Percentiles rank a stretch among this genome's conserved stretches.
phyloP scores from a whole-genome alignment of 176 grass and related monocot genomes.

The Oropetium thomaeum region DNA sequence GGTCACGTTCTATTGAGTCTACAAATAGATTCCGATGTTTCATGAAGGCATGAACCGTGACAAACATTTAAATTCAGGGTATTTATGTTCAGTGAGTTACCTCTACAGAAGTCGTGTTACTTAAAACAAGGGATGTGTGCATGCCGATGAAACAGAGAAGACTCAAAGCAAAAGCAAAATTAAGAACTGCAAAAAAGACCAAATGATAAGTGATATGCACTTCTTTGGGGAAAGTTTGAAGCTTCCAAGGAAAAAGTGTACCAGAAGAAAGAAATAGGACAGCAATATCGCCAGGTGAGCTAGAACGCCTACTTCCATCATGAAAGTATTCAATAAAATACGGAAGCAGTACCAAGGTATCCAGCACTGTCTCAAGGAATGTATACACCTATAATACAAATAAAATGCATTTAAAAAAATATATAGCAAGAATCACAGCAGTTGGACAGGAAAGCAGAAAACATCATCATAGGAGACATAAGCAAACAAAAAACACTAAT shows the following conservation, averaged over 20 bases:
- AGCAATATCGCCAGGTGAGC: slow-evolving; percentile 61
- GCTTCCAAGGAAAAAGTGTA: slow-evolving; percentile 34
- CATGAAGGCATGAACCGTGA: not conserved
- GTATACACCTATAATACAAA: slow-evolving; percentile 61
- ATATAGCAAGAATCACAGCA: slow-evolving; percentile 17
- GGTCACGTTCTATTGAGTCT: not conserved
- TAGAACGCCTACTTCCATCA: slow-evolving; percentile 48
- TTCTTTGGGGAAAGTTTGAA: slow-evolving; percentile 16
- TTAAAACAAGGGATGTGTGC: slow-evolving; percentile 59
- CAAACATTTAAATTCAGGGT: not conserved
- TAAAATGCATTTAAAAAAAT: slow-evolving; percentile 18
- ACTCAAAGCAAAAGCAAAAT: slow-evolving; percentile 83
- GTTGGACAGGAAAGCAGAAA: slow-evolving; percentile 9
- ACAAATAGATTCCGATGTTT: slow-evolving; percentile 6
- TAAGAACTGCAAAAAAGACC: slow-evolving; percentile 75
- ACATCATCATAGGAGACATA: not conserved
- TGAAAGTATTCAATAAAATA: slow-evolving; percentile 68
- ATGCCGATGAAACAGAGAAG: slow-evolving; percentile 78
- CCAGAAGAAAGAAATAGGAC: slow-evolving; percentile 80
- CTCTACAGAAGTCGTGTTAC: slow-evolving; percentile 84
- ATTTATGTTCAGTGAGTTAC: slow-evolving; percentile 43
- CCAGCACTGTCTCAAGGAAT: slow-evolving; percentile 65
- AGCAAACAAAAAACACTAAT: not conserved
- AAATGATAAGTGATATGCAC: slow-evolving; percentile 24
- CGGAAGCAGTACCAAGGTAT: slow-evolving; percentile 65